phyloP scores from a whole-genome alignment of 1,284 basidiomycete genomes.

The Cystobasidium pallidum region DNA sequence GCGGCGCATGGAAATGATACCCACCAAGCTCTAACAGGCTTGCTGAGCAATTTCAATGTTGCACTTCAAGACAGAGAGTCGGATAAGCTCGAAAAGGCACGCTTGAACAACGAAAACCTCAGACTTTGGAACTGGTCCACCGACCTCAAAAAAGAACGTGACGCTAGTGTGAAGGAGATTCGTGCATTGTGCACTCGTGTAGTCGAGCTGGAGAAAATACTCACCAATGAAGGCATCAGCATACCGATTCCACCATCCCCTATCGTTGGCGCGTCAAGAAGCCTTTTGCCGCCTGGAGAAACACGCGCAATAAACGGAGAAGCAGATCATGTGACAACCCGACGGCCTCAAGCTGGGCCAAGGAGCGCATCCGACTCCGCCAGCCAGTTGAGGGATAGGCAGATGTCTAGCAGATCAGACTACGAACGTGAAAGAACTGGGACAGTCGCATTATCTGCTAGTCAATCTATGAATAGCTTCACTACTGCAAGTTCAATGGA shows the following conservation, averaged over 20 bases:
- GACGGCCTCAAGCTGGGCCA: conserved; percentile 28
- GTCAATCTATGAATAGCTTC: conserved; percentile 29
- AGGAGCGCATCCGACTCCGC: conserved; percentile 26
- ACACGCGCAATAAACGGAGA: background rate
- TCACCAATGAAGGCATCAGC: conserved; percentile 14
- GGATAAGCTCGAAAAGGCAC: conserved; percentile 17
- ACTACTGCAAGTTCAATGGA: conserved; percentile 30
- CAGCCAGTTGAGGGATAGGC: background rate
- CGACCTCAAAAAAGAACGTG: conserved; percentile 42
- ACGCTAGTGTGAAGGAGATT: conserved; percentile 22
- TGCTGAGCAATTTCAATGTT: conserved; percentile 19
- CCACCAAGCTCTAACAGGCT: conserved; percentile 14
- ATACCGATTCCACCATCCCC: background rate
- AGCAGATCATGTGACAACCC: background rate
- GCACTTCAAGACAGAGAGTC: conserved; percentile 25
- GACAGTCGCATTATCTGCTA: conserved; percentile 20
- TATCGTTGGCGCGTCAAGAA: background rate
- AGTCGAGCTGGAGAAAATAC: conserved; percentile 28
- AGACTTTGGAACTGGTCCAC: conserved; percentile 41
- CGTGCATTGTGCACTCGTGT: conserved; percentile 16
- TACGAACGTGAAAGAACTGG: conserved; percentile 15
- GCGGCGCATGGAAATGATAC: conserved; percentile 18
- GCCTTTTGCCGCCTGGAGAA: conserved; percentile 15
- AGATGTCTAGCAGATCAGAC: conserved; percentile 20
- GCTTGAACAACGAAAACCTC: conserved; percentile 41